phyloP scores from a whole-genome alignment of 345 rosid genomes.

The Gynandropsis gynandra region DNA sequence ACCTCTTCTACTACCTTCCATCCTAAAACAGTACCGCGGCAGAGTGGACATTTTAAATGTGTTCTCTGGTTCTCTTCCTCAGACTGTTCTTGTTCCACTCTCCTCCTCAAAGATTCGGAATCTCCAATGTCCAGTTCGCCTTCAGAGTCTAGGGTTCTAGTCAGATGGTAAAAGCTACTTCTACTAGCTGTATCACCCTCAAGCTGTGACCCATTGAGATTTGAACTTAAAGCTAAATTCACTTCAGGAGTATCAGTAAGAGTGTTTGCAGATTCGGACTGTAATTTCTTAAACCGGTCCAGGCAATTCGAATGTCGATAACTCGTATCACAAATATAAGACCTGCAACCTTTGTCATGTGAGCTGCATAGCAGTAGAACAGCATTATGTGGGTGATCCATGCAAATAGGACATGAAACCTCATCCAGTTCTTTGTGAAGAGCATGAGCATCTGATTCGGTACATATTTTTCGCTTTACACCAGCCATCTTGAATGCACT shows the following conservation, averaged over 20 bases:
- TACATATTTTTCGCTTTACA: constrained; percentile 68
- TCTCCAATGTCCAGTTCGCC: constrained; percentile 30
- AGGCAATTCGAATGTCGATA: constrained; percentile 90
- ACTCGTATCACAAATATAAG: constrained; percentile 90
- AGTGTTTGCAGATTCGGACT: constrained; percentile 35
- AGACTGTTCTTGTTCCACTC: constrained; percentile 32
- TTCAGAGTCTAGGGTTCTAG: constrained; percentile 32
- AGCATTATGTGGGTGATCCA: constrained; percentile 98
- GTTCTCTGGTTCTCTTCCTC: constrained; percentile 31
- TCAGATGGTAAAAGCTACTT: constrained; percentile 8
- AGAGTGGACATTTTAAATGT: constrained; percentile 66
- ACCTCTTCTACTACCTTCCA: constrained; percentile 73
- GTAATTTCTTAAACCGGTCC: constrained; percentile 69
- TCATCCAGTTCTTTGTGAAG: constrained; percentile 82
- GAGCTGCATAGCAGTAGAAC: constrained; percentile 86
- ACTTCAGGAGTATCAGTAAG: constrained; percentile 30
- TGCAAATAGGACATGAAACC: constrained; percentile 90
- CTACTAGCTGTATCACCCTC: constrained; percentile 6
- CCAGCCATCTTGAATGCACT: constrained; percentile 92
- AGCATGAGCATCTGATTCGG: constrained; percentile 62
- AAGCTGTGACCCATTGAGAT: constrained; percentile 19
- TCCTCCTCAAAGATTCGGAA: constrained; percentile 31
- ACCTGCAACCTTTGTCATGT: constrained; percentile 82
- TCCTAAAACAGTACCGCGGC: constrained; percentile 64
- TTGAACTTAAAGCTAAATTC: constrained; percentile 34